Evolutionary conservation across 768 basidiomycete species (phyloP).

Genomic region (Suillus lakei): DNA sequence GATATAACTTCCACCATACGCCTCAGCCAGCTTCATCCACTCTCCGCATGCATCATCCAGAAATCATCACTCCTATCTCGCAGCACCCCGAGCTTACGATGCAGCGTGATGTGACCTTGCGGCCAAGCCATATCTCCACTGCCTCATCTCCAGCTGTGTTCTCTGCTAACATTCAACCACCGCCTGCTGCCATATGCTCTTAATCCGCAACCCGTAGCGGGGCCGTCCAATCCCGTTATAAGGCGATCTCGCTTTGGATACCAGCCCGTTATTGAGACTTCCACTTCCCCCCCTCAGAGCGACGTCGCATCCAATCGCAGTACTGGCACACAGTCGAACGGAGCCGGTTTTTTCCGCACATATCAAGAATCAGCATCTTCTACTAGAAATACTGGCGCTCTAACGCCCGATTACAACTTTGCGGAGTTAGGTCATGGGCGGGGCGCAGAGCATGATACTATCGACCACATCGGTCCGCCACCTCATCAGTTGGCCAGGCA

Average conservation of each 20-base stretch:
- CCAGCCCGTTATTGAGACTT: slow-evolving; percentile 65
- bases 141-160: slow-evolving; percentile 8
- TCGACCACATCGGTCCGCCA: slow-evolving; percentile 20
- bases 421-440: slow-evolving; percentile 81
- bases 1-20: slow-evolving; percentile 30
- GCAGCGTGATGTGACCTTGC: slow-evolving; percentile 32
- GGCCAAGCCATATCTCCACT: slow-evolving; percentile 21
- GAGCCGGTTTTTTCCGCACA: slow-evolving; percentile 64
- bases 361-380: slow-evolving; percentile 53
- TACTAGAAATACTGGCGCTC: slow-evolving; percentile 53
- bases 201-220: slow-evolving; percentile 40
- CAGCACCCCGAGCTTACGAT: slow-evolving; percentile 33
- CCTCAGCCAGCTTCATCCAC: slow-evolving; percentile 8
- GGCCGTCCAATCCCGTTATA: slow-evolving; percentile 42
- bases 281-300: slow-evolving; percentile 62
- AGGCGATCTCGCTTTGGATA: slow-evolving; percentile 49
- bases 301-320: slow-evolving; percentile 64
- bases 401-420: slow-evolving; percentile 75
- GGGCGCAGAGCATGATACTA: slow-evolving; percentile 41
- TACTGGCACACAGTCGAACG: slow-evolving; percentile 56
- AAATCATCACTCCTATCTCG: slow-evolving; percentile 17
- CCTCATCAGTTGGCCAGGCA: slow-evolving; percentile 25
- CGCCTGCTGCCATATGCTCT: slow-evolving; percentile 22
- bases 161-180: neutral
- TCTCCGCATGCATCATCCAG: slow-evolving; percentile 13